A percentile compares a stretch with the other conserved stretches of the same genome.
phyloP scores from a whole-genome alignment of 169 alveolate species.

The Plasmodium gallinaceum region DNA sequence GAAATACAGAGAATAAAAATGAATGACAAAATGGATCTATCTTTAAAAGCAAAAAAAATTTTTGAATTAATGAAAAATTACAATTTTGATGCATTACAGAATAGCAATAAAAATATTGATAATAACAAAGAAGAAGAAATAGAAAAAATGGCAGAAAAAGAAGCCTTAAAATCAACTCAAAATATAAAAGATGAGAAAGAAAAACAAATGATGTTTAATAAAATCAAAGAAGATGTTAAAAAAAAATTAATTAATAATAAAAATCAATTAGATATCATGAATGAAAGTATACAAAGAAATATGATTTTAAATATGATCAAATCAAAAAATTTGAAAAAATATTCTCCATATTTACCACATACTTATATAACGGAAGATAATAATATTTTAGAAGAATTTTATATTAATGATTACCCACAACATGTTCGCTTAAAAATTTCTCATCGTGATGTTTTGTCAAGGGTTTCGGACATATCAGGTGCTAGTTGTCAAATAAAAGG shows the following conservation, averaged over 20 bases:
- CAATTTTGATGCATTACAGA: slow-evolving; percentile 29
- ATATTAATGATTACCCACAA: slow-evolving; percentile 93
- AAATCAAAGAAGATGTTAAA: slow-evolving; percentile 55
- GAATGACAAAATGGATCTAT: slow-evolving; percentile 64
- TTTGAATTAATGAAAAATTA: slow-evolving; percentile 48
- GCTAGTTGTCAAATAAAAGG: slow-evolving; percentile 90
- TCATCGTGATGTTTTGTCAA: slow-evolving; percentile 88
- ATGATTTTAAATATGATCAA: slow-evolving; percentile 36
- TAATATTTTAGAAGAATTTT: slow-evolving; percentile 90
- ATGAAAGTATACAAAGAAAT: slow-evolving; percentile 61
- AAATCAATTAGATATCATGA: slow-evolving; percentile 13
- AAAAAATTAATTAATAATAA: slow-evolving; percentile 32
- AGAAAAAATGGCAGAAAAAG: slow-evolving; percentile 56
- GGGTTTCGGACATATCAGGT: slow-evolving; percentile 88
- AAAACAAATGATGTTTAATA: slow-evolving; percentile 64
- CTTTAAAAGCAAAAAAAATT: slow-evolving; percentile 46
- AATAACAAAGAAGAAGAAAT: slow-evolving; percentile 8
- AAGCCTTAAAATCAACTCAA: slow-evolving; percentile 42
- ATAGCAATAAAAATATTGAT: slow-evolving; percentile 8
- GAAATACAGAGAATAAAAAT: slow-evolving; percentile 63
- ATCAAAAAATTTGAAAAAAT: slow-evolving; percentile 48
- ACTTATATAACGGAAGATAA: slow-evolving; percentile 85
- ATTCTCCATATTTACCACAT: slow-evolving; percentile 61
- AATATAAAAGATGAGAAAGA: slow-evolving; percentile 53
- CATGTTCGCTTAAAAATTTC: slow-evolving; percentile 90